These are phyloP conservation scores for Phytophthora pisi DNA, from an alignment of 352 stramenopile species.

Conservation along the genomic window DNA sequence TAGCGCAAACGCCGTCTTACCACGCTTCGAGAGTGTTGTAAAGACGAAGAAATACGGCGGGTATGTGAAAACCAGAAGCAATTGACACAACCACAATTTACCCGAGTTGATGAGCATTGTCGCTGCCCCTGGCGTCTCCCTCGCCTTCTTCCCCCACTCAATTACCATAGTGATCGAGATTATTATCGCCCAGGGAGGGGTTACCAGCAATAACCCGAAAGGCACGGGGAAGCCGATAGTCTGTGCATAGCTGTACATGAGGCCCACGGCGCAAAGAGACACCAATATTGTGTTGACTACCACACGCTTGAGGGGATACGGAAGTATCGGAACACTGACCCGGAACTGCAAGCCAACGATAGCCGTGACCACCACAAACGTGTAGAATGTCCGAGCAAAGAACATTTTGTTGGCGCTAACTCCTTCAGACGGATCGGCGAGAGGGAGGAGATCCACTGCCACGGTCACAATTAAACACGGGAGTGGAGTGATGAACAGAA, in stretches of 20 bases:
- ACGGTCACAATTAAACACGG: slow-evolving; percentile 24
- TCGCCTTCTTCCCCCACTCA: slow-evolving; percentile 7
- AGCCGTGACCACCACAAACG: not conserved
- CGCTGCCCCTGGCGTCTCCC: not conserved
- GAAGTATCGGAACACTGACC: slow-evolving; percentile 1
- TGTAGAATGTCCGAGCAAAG: slow-evolving; percentile 15
- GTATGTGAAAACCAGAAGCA: slow-evolving; percentile 23
- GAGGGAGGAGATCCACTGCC: slow-evolving; percentile 16
- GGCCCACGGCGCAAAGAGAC: not conserved
- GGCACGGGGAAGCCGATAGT: slow-evolving; percentile 18
- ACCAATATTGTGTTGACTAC: not conserved
- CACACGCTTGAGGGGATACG: not conserved
- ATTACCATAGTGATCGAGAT: slow-evolving; percentile 4
- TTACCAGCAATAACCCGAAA: slow-evolving; percentile 20
- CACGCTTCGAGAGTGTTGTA: slow-evolving; percentile 5
- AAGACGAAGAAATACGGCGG: slow-evolving; percentile 30
- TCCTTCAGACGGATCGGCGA: slow-evolving; percentile 12
- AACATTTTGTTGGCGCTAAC: not conserved
- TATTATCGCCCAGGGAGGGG: slow-evolving; percentile 14
- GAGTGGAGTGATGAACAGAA: slow-evolving; percentile 19
- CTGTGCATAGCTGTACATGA: slow-evolving; percentile 4
- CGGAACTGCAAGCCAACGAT: not conserved
- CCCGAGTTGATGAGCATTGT: slow-evolving; percentile 6
- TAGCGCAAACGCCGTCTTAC: slow-evolving; percentile 23
- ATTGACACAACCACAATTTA: slow-evolving; percentile 8